Percentiles rank a stretch among this genome's conserved stretches.
phyloP scores from a whole-genome alignment of 352 stramenopile genomes.

The Globisporangium nagaii region DNA sequence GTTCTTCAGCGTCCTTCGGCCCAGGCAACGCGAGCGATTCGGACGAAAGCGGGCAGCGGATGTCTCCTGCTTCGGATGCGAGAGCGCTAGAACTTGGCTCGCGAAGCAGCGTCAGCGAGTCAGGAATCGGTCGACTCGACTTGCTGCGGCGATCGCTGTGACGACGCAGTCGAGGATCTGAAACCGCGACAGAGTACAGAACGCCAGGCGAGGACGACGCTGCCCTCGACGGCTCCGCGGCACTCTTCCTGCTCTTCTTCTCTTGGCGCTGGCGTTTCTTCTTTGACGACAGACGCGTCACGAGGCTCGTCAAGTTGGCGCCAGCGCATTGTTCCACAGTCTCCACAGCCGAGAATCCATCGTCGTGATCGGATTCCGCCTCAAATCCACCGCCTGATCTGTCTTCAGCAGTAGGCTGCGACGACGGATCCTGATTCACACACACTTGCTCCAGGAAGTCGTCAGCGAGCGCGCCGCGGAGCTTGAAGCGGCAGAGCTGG shows the following conservation, averaged over 20 bases:
- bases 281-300: background rate
- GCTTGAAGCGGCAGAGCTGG: conserved; percentile 52
- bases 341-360: conserved; percentile 23
- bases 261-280: background rate
- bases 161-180: conserved; percentile 38
- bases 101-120: conserved; percentile 36
- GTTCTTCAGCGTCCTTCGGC: conserved; percentile 48
- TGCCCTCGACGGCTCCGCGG: background rate
- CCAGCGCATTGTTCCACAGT: conserved; percentile 3
- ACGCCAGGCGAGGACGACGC: background rate
- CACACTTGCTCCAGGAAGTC: conserved; percentile 28
- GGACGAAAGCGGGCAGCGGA: conserved; percentile 56
- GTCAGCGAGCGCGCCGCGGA: conserved; percentile 48
- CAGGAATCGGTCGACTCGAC: background rate
- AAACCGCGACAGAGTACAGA: conserved; percentile 30
- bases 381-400: conserved; percentile 10
- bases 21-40: conserved; percentile 24
- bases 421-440: background rate
- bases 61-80: conserved; percentile 11
- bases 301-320: conserved; percentile 9
- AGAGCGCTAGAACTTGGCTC: conserved; percentile 34
- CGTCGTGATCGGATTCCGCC: conserved; percentile 43
- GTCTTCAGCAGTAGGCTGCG: background rate
- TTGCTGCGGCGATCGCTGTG: background rate
- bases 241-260: background rate